Evolutionary conservation across 2,329 filamentous ascomycete genomes (phyloP), one percentile per base, ranked within the genome.

Genomic region (Ascomycota sp.): DNA sequence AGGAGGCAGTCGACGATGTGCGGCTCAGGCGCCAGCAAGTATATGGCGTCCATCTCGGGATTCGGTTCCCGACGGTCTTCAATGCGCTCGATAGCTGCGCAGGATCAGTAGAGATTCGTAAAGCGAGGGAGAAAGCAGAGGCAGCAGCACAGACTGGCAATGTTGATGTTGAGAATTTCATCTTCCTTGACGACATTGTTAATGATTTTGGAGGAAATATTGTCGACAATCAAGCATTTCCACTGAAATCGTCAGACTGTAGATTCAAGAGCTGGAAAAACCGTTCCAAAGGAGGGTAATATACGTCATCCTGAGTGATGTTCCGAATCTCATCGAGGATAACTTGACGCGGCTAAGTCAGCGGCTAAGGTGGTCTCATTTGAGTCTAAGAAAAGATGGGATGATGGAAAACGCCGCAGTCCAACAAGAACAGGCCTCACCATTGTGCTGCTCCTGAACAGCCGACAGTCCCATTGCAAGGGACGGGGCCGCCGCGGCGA

Each of bases 161-260:
- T 80, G 51, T 93, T 93, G 55, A 83, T 73, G 50, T 92, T 91
- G 56, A 98, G 75, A 40, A 98, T 91, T 46, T 94, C 82, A 69
- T 98, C 86, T 60, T 94, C 79, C 45, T 82, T 86, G 49, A 86
- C 70, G 28, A 81, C 78, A 61, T 86, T 92, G 55, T 92, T 76
- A 43, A 98, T 66, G 43, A 98, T 68, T 52, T 77, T 85, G 50
- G 75, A 75, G 49, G 81, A 85, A 33, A 62, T 65, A 41, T 80
- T 74, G 56, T 98, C 89, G 44, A 94, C 63, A 31, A 98, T 75
- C 41, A 98, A 61, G 40, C 94, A 80, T 69, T 95, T 98, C 89
- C 89, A 98, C 83, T 94, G 30, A 7, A 13, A 12, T 25, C 8
- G 32, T 35, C 23, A 31, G 24, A 15, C 19, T 12, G 5, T 20